Evolutionary conservation across 495 filamentous ascomycete species (phyloP).

Genomic region (Tuber magnatum): DNA sequence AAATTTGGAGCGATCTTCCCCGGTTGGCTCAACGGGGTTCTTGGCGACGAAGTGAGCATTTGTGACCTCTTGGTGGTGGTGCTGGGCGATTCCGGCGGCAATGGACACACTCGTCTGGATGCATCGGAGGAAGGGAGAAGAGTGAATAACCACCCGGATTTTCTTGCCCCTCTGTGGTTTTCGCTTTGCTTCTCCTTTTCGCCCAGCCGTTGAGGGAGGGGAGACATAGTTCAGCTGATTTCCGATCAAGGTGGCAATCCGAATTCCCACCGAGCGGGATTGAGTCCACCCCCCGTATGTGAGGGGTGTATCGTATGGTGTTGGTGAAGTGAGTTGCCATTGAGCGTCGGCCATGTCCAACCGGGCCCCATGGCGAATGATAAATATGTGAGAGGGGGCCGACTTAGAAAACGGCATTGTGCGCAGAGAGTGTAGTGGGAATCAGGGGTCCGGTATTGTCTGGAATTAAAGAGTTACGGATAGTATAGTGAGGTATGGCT

Average conservation of each 20-base stretch:
- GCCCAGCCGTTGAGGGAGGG: slow-evolving; percentile 20
- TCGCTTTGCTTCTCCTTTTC: slow-evolving; percentile 6
- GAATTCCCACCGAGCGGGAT: slow-evolving; percentile 64
- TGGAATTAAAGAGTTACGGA: background rate
- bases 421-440: background rate
- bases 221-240: slow-evolving; percentile 34
- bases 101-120: slow-evolving; percentile 88
- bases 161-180: slow-evolving; percentile 48
- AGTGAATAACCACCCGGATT: slow-evolving; percentile 79
- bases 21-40: slow-evolving; percentile 28
- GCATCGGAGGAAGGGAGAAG: slow-evolving; percentile 85
- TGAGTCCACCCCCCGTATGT: slow-evolving; percentile 93
- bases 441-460: background rate
- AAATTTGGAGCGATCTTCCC: slow-evolving; percentile 29
- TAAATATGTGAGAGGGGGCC: slow-evolving; percentile 36
- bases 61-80: slow-evolving; percentile 43
- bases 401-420: slow-evolving; percentile 21
- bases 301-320: slow-evolving; percentile 90
- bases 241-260: slow-evolving; percentile 68
- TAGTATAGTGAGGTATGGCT: background rate
- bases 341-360: slow-evolving; percentile 87
- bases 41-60: slow-evolving; percentile 30
- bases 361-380: slow-evolving; percentile 65
- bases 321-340: slow-evolving; percentile 92
- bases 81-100: slow-evolving; percentile 75